Conservation (phyloP, 208 protist species). For the Hexamita inflata region DNA sequence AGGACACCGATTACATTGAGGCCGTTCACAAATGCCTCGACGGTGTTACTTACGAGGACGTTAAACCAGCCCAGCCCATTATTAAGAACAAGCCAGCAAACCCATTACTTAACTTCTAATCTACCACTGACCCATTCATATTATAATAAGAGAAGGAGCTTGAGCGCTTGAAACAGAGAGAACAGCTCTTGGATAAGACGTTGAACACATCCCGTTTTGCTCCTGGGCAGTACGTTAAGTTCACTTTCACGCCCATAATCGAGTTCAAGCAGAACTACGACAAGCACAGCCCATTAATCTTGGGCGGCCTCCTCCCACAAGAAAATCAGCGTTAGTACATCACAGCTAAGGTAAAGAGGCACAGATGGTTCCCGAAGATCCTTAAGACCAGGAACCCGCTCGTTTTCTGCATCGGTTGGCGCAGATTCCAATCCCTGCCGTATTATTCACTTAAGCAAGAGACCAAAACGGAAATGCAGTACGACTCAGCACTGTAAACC, state of each 20-base stretch:
- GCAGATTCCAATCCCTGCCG: constrained; percentile 84
- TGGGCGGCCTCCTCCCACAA: constrained; percentile 25
- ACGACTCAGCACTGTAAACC: neutral
- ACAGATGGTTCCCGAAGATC: constrained; percentile 87
- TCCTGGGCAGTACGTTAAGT: constrained; percentile 79
- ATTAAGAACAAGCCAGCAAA: too few relatives aligned
- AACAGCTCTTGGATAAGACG: neutral
- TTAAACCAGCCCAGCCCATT: too few relatives aligned
- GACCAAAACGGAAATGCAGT: neutral
- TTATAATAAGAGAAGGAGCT: too few relatives aligned
- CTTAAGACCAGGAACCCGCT: constrained; percentile 94
- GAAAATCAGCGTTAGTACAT: constrained; percentile 53
- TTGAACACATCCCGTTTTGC: constrained; percentile 54
- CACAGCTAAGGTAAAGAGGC: constrained; percentile 72
- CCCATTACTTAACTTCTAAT: too few relatives aligned
- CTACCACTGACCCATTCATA: too few relatives aligned
- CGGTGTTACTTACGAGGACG: too few relatives aligned
- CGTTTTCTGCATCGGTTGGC: constrained; percentile 92
- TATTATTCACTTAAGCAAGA: constrained; percentile 76
- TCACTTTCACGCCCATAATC: constrained; percentile 74
- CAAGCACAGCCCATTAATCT: constrained; percentile 37
- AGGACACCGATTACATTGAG: too few relatives aligned
- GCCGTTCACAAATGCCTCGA: too few relatives aligned
- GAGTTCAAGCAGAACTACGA: constrained; percentile 66
- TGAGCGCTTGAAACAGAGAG: neutral